Base-by-base conservation (phyloP, 78 protist species). In the Dictyostelium discoideum region DNA sequence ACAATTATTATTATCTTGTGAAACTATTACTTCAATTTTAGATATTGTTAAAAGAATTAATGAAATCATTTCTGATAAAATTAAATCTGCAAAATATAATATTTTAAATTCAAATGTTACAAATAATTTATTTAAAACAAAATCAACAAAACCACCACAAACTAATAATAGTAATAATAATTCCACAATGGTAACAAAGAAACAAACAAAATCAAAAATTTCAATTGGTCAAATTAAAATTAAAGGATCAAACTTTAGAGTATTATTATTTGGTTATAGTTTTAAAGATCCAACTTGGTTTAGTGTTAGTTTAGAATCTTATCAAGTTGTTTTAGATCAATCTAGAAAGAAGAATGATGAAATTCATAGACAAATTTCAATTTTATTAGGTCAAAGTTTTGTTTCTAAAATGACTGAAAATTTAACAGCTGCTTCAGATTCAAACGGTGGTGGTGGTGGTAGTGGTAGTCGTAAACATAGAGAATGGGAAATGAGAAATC, bases 201-300 rank as follows among this genome's bases (percentile, higher is more conserved):
- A 81, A 81, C 13, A 44, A 46, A 48, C 24, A 79, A 37, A 69
- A 69, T 69, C 77, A 11, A 69, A 69, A 69, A 65, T 79, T 32
- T 37, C 32, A 32, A 81, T 90, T 80, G 87, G 95, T 54, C 95
- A 90, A 72, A 90, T 90, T 85, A 90, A 90, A 82, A 82, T 73
- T 37, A 80, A 82, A 50, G 95, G 95, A 8, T 26, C 63, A n/a
- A n/a, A 80, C 10, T 83, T 90, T 73, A 82, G 50, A 22, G 73
- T 82, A 18, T 79, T 90, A 11, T 60, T 90, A 24, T 90, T 90
- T 90, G 95, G 95, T 29, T 90, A 82, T 39, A 72, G 85, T 72
- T 81, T 90, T 46, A 80, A 90, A 74, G 95, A 90, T 73, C 95
- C 95, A 46, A 90, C 95, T 32, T 90, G 95, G 95, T 81, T 90